Percentiles rank a stretch among this genome's conserved stretches.
These are phyloP conservation scores for Termitomyces sp. DNA, from an alignment of 768 basidiomycete species.

Conservation along the genomic window DNA sequence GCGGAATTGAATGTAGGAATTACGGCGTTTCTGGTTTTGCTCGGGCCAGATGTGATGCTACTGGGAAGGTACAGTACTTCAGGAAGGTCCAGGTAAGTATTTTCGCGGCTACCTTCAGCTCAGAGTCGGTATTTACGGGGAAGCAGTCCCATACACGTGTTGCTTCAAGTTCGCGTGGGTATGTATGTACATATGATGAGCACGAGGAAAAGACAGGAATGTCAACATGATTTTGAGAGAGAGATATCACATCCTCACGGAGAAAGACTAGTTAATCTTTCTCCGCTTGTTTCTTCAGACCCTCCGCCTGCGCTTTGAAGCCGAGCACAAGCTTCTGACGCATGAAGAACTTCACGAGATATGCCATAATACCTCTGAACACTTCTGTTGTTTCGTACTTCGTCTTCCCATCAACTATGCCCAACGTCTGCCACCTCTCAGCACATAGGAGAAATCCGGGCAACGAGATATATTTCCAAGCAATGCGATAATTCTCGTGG, in stretches of 20 bases:
- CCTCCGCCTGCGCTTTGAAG: slow-evolving; percentile 51
- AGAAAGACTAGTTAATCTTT: slow-evolving; percentile 1
- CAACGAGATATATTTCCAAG: slow-evolving; percentile 42
- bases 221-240: not conserved
- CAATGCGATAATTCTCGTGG: slow-evolving; percentile 44
- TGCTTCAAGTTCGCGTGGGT: too few relatives aligned
- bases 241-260: not conserved
- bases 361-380: slow-evolving; percentile 51
- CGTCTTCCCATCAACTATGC: slow-evolving; percentile 43
- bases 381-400: slow-evolving; percentile 62
- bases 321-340: slow-evolving; percentile 35
- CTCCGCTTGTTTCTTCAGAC: slow-evolving; percentile 50
- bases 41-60: slow-evolving; percentile 80
- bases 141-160: too few relatives aligned
- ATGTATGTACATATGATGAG: too few relatives aligned
- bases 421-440: slow-evolving; percentile 63
- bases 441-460: slow-evolving; percentile 43
- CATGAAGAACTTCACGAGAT: slow-evolving; percentile 42
- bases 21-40: slow-evolving; percentile 53
- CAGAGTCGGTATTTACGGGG: too few relatives aligned
- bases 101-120: too few relatives aligned
- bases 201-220: too few relatives aligned
- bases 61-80: slow-evolving; percentile 73
- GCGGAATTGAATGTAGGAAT: slow-evolving; percentile 58
- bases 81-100: too few relatives aligned